Conservation (phyloP, 192 early-diverging fungal species). For the Rhizoclosmatium sp. region DNA sequence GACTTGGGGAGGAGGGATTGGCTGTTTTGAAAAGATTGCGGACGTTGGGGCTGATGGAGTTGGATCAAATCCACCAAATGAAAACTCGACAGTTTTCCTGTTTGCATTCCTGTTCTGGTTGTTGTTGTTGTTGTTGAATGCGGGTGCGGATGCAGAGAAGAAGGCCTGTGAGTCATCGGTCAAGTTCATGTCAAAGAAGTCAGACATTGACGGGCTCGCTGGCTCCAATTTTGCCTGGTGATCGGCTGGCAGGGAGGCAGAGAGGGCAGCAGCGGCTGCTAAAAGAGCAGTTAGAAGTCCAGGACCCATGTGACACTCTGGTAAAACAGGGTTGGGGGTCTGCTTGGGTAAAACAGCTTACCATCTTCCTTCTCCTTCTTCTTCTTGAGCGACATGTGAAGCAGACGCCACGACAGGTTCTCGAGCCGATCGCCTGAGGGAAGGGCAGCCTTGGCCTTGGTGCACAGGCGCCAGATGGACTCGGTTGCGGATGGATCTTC, state of each 20-base stretch:
- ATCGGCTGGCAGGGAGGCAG: neutral
- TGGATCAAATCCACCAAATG: neutral
- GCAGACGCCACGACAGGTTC: constrained; percentile 85
- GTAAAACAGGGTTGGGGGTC: neutral
- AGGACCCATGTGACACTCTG: neutral
- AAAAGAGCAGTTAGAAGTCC: neutral
- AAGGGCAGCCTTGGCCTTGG: constrained; percentile 80
- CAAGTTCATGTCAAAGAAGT: constrained; percentile 23
- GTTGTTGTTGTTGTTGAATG: neutral
- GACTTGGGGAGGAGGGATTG: constrained; percentile 26
- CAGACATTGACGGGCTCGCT: neutral
- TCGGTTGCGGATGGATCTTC: constrained; percentile 44
- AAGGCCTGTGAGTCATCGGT: neutral
- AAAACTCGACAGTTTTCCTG: no score
- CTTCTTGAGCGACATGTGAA: constrained; percentile 70
- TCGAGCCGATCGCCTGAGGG: constrained; percentile 81
- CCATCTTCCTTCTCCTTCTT: constrained; percentile 21
- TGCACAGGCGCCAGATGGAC: constrained; percentile 78
- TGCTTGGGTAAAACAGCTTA: neutral
- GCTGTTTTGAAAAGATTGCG: constrained; percentile 28
- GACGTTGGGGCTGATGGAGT: neutral
- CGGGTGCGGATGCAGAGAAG: neutral
- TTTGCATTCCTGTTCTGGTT: constrained; percentile 1
- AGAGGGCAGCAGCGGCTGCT: neutral
- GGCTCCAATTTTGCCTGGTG: neutral